Base-by-base conservation (phyloP, 2,329 filamentous ascomycete genomes). In the Ophiognomonia clavigignenti-juglandacearum region DNA sequence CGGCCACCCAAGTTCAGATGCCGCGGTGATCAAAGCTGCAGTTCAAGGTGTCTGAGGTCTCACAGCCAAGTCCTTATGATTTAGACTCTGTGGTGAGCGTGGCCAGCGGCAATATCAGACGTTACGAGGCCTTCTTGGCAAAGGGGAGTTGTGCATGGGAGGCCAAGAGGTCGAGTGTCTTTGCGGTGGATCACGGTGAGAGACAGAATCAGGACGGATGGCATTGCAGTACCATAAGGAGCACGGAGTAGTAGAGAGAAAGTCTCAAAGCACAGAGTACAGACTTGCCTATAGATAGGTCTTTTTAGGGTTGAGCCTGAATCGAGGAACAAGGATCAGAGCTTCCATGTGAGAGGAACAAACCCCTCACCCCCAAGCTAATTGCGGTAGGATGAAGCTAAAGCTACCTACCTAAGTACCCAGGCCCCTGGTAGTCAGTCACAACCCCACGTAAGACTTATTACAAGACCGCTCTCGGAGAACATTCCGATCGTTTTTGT, bases 381-480 rank as follows among this genome's bases (percentile, higher is more conserved):
- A 23, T 19, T 24, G 16, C 16, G 31, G 18, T 26, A 8, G 4
- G 16, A 26, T 23, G 39, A 14, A 31, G 39, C 43, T 36, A 34
- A 27, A 14, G 32, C 19, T 16, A 16, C n/a, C n/a, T n/a, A n/a
- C n/a, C n/a, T n/a, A n/a, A n/a, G n/a, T n/a, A n/a, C n/a, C n/a
- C n/a, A n/a, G n/a, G n/a, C n/a, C n/a, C n/a, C n/a, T n/a, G n/a
- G n/a, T n/a, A n/a, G n/a, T n/a, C n/a, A n/a, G n/a, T 31, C 24
- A 14, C 26, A 26, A 45, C 43, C 39, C 27, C 39, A 43, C 41
- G 18, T 19, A 38, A 26, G 11, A 27, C 43, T 24, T 36, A 48
- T 39, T 39, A 48, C 29, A 31, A 39, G 40, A 48, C 46, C 40
- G 40, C 46, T 39, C 22, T 48, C 40, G 40, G 46, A 48, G 35